A percentile compares a stretch with the other conserved stretches of the same genome.
Evolutionary conservation across 495 filamentous ascomycete species (phyloP).

Genomic region (Penicillium mononematosum): DNA sequence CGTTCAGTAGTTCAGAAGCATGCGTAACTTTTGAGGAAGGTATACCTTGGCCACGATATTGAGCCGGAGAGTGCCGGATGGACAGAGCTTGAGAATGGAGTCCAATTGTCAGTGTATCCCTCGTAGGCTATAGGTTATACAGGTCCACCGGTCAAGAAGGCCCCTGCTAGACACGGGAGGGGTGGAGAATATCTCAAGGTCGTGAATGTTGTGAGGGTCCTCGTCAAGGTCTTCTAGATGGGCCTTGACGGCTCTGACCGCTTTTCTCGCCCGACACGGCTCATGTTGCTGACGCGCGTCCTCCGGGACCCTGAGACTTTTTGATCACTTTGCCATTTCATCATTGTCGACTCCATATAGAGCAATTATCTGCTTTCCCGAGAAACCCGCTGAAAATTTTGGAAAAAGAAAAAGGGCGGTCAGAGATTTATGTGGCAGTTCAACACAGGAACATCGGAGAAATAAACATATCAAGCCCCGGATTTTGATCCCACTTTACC

Average conservation of each 20-base stretch:
- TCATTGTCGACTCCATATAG: not conserved
- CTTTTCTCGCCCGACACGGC: constrained; percentile 19
- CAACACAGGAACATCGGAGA: constrained; percentile 14
- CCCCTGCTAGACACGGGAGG: constrained; percentile 23
- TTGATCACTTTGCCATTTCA: not conserved
- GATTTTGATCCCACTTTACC: constrained; percentile 1
- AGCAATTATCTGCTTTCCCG: constrained; percentile 18
- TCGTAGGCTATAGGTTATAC: not conserved
- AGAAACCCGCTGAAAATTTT: constrained; percentile 27
- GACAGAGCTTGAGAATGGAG: constrained; percentile 11
- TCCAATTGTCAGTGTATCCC: constrained; percentile 16
- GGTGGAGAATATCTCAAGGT: constrained; percentile 15
- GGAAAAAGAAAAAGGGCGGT: constrained; percentile 18
- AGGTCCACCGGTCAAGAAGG: constrained; percentile 12
- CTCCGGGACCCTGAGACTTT: constrained; percentile 2
- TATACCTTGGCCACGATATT: constrained; percentile 13
- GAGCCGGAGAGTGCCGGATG: constrained; percentile 28
- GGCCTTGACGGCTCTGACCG: constrained; percentile 17
- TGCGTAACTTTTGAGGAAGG: constrained; percentile 12
- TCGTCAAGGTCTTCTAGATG: not conserved
- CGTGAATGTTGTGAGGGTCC: not conserved
- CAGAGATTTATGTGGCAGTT: not conserved
- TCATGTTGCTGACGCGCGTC: constrained; percentile 26
- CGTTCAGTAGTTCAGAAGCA: constrained; percentile 4
- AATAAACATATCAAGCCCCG: constrained; percentile 14